These are phyloP conservation scores for Populus simonii DNA, from an alignment of 345 rosid species.

Conservation along the genomic window DNA sequence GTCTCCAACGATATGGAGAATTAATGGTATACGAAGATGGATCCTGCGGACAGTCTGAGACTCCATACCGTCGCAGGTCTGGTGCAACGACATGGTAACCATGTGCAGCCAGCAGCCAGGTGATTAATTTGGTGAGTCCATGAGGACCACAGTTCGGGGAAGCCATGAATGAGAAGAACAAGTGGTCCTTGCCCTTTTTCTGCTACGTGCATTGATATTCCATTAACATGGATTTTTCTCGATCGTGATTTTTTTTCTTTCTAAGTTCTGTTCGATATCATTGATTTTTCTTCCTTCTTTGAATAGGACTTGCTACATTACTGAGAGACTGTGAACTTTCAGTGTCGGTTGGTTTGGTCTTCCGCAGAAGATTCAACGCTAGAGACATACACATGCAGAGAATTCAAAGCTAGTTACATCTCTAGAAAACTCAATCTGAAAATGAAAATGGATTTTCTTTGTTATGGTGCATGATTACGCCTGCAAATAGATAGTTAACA, in stretches of 20 bases:
- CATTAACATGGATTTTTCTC: slow-evolving; percentile 22
- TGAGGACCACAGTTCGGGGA: slow-evolving; percentile 19
- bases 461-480: too few relatives aligned
- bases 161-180: slow-evolving; percentile 39
- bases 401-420: not conserved
- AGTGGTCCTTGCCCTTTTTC: slow-evolving; percentile 28
- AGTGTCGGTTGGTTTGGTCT: too few relatives aligned
- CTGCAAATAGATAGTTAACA: too few relatives aligned
- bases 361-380: not conserved
- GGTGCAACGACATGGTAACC: too few relatives aligned
- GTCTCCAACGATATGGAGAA: too few relatives aligned
- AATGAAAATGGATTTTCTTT: too few relatives aligned
- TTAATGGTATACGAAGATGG: too few relatives aligned
- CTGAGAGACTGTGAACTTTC: not conserved
- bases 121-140: too few relatives aligned
- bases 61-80: too few relatives aligned
- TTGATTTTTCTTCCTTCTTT: too few relatives aligned
- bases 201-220: slow-evolving; percentile 33
- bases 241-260: not conserved
- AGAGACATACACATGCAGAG: not conserved
- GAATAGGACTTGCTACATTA: not conserved
- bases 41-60: too few relatives aligned
- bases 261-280: not conserved
- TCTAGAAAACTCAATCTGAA: not conserved
- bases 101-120: too few relatives aligned